Evolutionary conservation across 768 basidiomycete species (phyloP).

Genomic region (Daedalea quercina): DNA sequence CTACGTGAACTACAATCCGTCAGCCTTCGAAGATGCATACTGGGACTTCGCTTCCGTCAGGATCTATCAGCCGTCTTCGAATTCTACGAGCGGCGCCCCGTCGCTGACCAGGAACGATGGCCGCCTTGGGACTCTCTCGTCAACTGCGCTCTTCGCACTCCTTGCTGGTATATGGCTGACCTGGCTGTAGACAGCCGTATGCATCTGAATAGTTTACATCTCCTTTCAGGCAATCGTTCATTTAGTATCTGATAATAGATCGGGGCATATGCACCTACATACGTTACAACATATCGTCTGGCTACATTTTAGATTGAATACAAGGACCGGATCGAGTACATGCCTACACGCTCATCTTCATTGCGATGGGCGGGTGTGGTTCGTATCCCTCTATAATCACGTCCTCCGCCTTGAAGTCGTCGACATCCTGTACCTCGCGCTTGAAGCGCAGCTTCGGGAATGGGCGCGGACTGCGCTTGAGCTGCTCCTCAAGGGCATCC

Average conservation of each 20-base stretch:
- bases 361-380: slow-evolving; percentile 75
- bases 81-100: neutral
- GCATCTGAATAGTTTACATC: no score
- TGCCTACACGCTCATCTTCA: slow-evolving; percentile 89
- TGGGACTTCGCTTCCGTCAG: slow-evolving; percentile 20
- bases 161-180: neutral
- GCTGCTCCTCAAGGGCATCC: slow-evolving; percentile 76
- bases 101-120: neutral
- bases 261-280: no score
- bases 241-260: no score
- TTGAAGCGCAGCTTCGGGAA: slow-evolving; percentile 82
- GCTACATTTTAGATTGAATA: no score
- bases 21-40: slow-evolving; percentile 61
- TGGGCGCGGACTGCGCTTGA: slow-evolving; percentile 66
- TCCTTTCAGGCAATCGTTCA: no score
- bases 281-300: no score
- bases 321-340: no score
- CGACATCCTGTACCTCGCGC: slow-evolving; percentile 63
- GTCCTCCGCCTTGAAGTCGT: slow-evolving; percentile 76
- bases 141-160: neutral
- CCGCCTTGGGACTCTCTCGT: neutral
- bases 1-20: slow-evolving; percentile 61
- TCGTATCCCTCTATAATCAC: slow-evolving; percentile 84
- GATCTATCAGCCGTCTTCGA: neutral
- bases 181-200: no score